Evolutionary conservation across 306 rosid genomes (phyloP).

Genomic region (Mimosa pudica): DNA sequence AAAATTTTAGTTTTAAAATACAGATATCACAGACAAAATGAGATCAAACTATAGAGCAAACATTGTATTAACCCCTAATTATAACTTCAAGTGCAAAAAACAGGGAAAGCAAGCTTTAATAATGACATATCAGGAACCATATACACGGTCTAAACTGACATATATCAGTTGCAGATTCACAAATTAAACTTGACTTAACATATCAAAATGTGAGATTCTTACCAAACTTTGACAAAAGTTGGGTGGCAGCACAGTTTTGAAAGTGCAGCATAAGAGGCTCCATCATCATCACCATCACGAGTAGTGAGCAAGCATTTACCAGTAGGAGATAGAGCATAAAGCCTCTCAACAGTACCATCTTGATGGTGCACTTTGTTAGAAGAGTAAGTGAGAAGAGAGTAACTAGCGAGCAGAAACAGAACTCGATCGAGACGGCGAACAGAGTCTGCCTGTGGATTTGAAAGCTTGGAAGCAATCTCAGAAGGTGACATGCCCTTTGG

Average conservation of each 20-base stretch:
- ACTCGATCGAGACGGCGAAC: background rate
- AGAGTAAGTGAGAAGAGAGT: constrained; percentile 16
- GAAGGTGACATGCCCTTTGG: constrained; percentile 9
- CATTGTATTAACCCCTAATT: too few relatives aligned
- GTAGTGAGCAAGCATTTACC: constrained; percentile 2
- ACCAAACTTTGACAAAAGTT: background rate
- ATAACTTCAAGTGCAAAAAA: too few relatives aligned
- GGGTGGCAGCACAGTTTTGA: background rate
- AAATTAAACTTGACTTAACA: too few relatives aligned
- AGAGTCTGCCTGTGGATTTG: background rate
- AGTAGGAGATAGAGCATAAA: constrained; percentile 4
- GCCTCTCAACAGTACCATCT: constrained; percentile 24
- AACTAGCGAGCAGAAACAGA: constrained; percentile 7
- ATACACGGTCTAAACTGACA: too few relatives aligned
- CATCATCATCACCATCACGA: constrained; percentile 15
- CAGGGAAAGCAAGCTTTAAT: too few relatives aligned
- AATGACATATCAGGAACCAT: too few relatives aligned
- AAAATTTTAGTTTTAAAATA: too few relatives aligned
- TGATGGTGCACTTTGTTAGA: background rate
- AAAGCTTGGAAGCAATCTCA: constrained; percentile 29
- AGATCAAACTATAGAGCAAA: too few relatives aligned
- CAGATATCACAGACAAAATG: too few relatives aligned
- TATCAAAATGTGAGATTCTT: background rate
- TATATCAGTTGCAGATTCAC: too few relatives aligned
- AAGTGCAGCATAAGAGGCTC: background rate